phyloP scores from a whole-genome alignment of 108 stramenopile genomes.

The Mediolabrus comicus region DNA sequence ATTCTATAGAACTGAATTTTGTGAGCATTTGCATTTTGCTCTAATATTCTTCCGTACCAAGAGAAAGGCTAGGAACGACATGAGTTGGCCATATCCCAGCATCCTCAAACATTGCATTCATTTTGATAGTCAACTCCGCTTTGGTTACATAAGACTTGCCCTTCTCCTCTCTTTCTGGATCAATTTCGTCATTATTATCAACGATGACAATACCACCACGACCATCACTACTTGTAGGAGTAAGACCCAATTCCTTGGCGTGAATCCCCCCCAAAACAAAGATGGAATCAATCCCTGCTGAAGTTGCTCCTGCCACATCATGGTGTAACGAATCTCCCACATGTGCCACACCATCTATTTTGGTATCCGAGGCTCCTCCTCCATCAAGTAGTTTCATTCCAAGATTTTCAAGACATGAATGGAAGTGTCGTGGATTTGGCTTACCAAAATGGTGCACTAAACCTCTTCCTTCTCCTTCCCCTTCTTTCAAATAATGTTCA shows the following conservation, averaged over 20 bases:
- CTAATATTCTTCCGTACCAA: background rate
- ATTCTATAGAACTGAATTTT: no score
- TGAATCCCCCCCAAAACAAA: constrained; percentile 81
- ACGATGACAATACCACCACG: constrained; percentile 1
- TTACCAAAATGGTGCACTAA: constrained; percentile 67
- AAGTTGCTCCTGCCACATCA: constrained; percentile 83
- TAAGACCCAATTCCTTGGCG: constrained; percentile 48
- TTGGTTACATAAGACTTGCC: background rate
- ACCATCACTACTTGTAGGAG: constrained; percentile 10
- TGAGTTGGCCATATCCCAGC: constrained; percentile 23
- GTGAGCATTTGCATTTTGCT: no score
- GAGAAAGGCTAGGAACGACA: constrained; percentile 28
- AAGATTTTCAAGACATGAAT: constrained; percentile 54
- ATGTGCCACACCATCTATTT: constrained; percentile 49
- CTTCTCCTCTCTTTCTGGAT: background rate
- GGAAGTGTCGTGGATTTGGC: constrained; percentile 66
- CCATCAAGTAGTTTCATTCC: constrained; percentile 13
- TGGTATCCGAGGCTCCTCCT: background rate
- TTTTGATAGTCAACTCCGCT: constrained; percentile 5
- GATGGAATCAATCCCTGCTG: constrained; percentile 60
- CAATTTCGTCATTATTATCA: background rate
- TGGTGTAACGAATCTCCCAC: constrained; percentile 91
- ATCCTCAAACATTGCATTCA: constrained; percentile 9
- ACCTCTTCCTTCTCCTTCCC: constrained; percentile 49
- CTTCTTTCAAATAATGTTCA: no score